phyloP scores from a whole-genome alignment of 2,329 filamentous ascomycete species.

The Diplodia mutila region DNA sequence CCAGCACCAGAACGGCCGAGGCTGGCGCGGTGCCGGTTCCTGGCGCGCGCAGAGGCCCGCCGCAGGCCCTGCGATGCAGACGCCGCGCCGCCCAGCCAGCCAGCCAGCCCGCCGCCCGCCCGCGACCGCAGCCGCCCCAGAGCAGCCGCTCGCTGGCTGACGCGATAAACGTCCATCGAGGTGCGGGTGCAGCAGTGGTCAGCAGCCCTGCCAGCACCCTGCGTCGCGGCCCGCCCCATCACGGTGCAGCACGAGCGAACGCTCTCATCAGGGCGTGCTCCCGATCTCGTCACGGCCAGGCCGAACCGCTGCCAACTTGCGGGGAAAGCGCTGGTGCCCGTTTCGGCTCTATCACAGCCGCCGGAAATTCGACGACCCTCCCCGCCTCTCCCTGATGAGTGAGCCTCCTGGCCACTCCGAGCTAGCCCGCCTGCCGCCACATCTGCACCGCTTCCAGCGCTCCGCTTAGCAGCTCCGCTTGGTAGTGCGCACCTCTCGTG shows the following conservation, averaged over 20 bases:
- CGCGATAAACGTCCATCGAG: neutral
- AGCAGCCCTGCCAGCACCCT: neutral
- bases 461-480: no score
- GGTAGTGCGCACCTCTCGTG: neutral
- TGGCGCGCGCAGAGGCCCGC: neutral
- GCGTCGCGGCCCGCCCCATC: neutral
- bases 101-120: neutral
- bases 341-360: neutral
- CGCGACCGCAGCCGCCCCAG: neutral
- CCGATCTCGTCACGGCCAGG: neutral
- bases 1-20: constrained; percentile 11
- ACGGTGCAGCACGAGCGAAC: neutral
- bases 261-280: neutral
- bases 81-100: neutral
- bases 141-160: neutral
- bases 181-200: neutral
- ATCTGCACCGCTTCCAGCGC: neutral
- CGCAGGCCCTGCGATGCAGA: neutral
- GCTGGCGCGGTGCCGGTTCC: neutral
- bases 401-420: neutral
- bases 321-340: constrained; percentile 5
- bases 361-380: constrained; percentile 17
- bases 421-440: neutral
- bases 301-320: constrained; percentile 6
- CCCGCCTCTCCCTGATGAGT: neutral